Conservation (phyloP, 345 rosid species). For the Boechera stricta region DNA sequence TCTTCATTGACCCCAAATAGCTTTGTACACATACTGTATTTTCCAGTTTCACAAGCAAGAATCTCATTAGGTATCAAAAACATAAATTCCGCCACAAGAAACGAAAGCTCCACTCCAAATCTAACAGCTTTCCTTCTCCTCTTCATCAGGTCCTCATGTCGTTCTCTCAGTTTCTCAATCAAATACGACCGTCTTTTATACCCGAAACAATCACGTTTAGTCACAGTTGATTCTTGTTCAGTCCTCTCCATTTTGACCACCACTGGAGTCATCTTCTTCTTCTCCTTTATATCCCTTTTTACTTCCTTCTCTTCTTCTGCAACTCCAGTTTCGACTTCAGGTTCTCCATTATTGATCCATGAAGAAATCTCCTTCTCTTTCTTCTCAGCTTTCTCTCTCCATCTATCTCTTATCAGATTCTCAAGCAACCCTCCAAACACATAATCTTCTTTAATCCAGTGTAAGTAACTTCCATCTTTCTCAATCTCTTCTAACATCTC, state of each 20-base stretch:
- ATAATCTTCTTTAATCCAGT: not conserved
- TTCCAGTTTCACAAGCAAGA: slow-evolving; percentile 4
- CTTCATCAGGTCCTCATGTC: slow-evolving; percentile 14
- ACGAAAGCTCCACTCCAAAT: slow-evolving; percentile 29
- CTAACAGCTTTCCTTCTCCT: slow-evolving; percentile 10
- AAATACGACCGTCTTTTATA: not conserved
- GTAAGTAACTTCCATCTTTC: slow-evolving; percentile 26
- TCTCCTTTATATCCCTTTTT: not conserved
- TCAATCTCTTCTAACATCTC: slow-evolving; percentile 14
- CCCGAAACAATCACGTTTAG: not conserved
- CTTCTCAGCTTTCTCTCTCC: slow-evolving; percentile 11
- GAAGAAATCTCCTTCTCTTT: slow-evolving; percentile 4
- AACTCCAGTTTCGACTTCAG: not conserved
- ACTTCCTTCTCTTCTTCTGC: not conserved
- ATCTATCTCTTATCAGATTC: not conserved
- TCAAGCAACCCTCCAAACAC: slow-evolving; percentile 19
- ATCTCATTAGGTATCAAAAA: slow-evolving; percentile 22
- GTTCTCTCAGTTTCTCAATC: slow-evolving; percentile 20
- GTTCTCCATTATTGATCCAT: slow-evolving; percentile 20
- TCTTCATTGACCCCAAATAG: slow-evolving; percentile 13
- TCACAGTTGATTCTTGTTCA: slow-evolving; percentile 11
- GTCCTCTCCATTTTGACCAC: not conserved
- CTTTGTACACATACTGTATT: slow-evolving; percentile 6
- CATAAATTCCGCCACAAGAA: slow-evolving; percentile 30
- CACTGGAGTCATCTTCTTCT: slow-evolving; percentile 14